These are phyloP conservation scores for Hyphopichia pseudoburtonii DNA, from an alignment of 1,139 yeast genomes.

Conservation along the genomic window DNA sequence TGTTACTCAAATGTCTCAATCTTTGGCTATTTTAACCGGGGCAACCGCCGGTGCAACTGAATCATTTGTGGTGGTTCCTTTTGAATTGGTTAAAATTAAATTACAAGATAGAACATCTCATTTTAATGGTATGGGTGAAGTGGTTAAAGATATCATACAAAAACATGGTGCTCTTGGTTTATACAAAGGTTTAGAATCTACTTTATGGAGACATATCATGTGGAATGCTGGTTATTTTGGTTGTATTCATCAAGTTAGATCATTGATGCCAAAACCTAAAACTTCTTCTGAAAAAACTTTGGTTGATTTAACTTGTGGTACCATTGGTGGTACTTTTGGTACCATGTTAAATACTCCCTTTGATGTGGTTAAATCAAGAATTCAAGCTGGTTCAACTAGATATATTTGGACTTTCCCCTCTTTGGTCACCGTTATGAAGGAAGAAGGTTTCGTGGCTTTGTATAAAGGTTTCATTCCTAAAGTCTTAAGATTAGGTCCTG, in stretches of 20 bases:
- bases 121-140: constrained; percentile 85
- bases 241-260: constrained; percentile 82
- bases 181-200: constrained; percentile 94
- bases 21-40: constrained; percentile 87
- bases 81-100: constrained; percentile 83
- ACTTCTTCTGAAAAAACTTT: constrained; percentile 68
- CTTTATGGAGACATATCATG: constrained; percentile 92
- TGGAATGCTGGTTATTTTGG: constrained; percentile 99
- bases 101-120: constrained; percentile 84
- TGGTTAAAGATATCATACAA: constrained; percentile 67
- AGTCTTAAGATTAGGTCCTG: constrained; percentile 96
- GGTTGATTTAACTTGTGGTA: constrained; percentile 88
- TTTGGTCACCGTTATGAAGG: constrained; percentile 70
- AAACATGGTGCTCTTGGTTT: constrained; percentile 79
- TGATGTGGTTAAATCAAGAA: constrained; percentile 96
- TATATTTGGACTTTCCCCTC: constrained; percentile 94
- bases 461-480: constrained; percentile 96
- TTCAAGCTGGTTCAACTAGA: constrained; percentile 84
- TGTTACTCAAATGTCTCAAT: constrained; percentile 69
- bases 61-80: constrained; percentile 94
- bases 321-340: constrained; percentile 96
- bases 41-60: constrained; percentile 99
- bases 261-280: constrained; percentile 75
- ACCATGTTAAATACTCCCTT: constrained; percentile 93
- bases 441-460: constrained; percentile 86